Conservation (phyloP, 2,329 filamentous ascomycete species). For the Talaromyces funiculosus region DNA sequence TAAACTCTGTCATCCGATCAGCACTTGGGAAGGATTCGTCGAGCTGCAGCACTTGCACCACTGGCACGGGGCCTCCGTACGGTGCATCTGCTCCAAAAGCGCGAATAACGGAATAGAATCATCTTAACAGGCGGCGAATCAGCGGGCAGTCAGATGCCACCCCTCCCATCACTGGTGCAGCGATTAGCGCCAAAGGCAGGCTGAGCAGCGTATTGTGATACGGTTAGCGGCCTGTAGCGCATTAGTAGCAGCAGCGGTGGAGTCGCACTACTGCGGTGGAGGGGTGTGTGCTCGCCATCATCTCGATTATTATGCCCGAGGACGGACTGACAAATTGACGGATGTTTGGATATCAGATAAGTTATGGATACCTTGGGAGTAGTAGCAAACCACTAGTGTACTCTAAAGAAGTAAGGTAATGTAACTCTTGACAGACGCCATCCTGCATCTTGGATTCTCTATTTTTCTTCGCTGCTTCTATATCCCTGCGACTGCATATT, state of each 20-base stretch:
- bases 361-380: not conserved
- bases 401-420: not conserved
- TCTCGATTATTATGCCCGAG: not conserved
- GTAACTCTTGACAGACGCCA: constrained; percentile 1
- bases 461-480: not conserved
- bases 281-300: constrained; percentile 2
- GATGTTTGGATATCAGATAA: not conserved
- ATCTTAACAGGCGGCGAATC: not conserved
- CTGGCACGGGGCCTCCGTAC: constrained; percentile 1
- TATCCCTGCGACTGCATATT: not conserved
- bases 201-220: not conserved
- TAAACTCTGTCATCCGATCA: constrained; percentile 2
- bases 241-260: not conserved
- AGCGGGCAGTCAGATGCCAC: not conserved
- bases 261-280: not conserved
- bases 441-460: not conserved
- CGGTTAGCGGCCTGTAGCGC: not conserved
- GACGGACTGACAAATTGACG: not conserved
- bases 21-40: not conserved
- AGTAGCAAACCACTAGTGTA: not conserved
- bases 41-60: constrained; percentile 1
- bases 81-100: not conserved
- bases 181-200: not conserved
- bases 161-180: not conserved
- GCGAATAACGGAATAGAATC: not conserved